Base-by-base conservation (phyloP, 2,329 filamentous ascomycete species). In the Sclerotinia borealis region DNA sequence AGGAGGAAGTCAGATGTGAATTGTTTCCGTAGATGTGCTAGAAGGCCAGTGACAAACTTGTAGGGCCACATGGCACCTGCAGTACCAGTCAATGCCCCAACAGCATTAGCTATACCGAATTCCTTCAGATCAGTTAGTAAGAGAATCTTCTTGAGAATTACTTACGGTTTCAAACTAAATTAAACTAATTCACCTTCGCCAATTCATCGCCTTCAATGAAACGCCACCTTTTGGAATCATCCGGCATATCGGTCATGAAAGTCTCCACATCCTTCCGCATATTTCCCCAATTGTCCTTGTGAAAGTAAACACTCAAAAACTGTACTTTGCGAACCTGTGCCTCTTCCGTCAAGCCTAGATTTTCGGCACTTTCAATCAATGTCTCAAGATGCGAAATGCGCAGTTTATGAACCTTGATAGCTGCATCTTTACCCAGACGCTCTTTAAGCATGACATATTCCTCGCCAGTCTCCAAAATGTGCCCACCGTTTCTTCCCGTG, bases 401-500 rank as follows among this genome's bases (percentile, higher is more conserved):
- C 31, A 59, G 13, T 15, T 37, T 27, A 15, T 59, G 56, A 1
- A 49, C 27, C 9, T 59, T 59, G 6, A 37, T 37, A 10, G 56
- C 41, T 15, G 10, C 56, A 3, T 59, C 43, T 37, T 29, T 49
- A 7, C 56, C 56, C 56, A 47, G 19, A 4, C 56, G 56, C 27
- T 49, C 43, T 29, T 37, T 49, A 7, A 59, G 29, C 56, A n/a
- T n/a, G 10, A n/a, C 31, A 37, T 59, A 59, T 7, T 59, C 56
- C 31, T 59, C 56, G 17, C 56, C 56, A 4, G 56, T 59, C 45
- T 49, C 56, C 22, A 59, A 22, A 37, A 59, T 49, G 3, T 59
- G 56, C 22, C 56, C 56, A 15, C 85, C 79, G 72, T 90, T 87
- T 71, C 89, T 77, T 19, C 90, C 89, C 1, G 89, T 92, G 27